Evolutionary conservation across 2,329 filamentous ascomycete genomes (phyloP), one percentile per base, ranked within the genome.

Genomic region (Fusarium fujikuroi): DNA sequence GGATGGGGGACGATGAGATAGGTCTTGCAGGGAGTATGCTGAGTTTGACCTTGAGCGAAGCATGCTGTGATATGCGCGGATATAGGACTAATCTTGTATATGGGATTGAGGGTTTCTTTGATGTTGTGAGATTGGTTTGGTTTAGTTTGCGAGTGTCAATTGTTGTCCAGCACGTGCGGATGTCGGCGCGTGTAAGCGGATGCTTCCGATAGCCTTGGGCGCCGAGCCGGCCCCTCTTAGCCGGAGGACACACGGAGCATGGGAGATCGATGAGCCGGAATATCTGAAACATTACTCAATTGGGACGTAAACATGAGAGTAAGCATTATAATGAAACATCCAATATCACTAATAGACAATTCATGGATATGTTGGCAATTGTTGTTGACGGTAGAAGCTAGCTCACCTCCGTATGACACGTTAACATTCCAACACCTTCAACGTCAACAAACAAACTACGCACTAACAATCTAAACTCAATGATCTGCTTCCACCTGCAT

Each of bases 1-100:
- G 28, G 47, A 50, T 49, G 59, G 18, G 19, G 28, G 18, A 49
- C 40, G 43, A 21, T 21, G 12, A 76, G 50, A 54, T 16, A 54
- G 69, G 58, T 77, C 76, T 14, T 76, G 66, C 18, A 77, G 74
- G 16, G 74, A 72, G 52, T 78, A 77, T 23, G 65, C 61, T 11
- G 74, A 76, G 66, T 63, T 68, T 56, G 73, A 73, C 18, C 72
- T 59, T 54, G 58, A 56, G 40, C 30, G 57, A 61, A 54, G 52
- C 65, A 75, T 76, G 49, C 19, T 70, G 25, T 23, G 36, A n/a
- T 57, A 30, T 61, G 57, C 40, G 46, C 32, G n/a, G 23, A 18
- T 58, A 57, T 58, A 42, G 18, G 42, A 9, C 1, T 9, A 6
- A 3, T 46, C 21, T 18, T 12, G 7, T 30, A 9, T 63, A 36